These are phyloP conservation scores for Kingdonia uniflora DNA, from an alignment of 164 flowering plant genomes.

Conservation along the genomic window DNA sequence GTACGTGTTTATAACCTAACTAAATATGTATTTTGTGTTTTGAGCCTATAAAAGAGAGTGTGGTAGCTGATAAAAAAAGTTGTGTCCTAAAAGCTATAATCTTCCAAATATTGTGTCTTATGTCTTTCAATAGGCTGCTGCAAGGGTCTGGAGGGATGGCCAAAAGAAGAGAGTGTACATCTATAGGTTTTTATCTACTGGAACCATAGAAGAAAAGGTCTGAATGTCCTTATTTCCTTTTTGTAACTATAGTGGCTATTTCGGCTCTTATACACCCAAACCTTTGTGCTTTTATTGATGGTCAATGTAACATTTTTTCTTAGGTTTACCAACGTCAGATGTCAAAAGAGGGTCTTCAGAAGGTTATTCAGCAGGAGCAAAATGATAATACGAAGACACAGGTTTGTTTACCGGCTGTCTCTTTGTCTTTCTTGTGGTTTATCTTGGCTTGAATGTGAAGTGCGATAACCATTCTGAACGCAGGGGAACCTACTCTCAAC, in stretches of 20 bases:
- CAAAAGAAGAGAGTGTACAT: conserved; percentile 98
- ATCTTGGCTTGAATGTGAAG: not conserved
- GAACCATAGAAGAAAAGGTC: conserved; percentile 99
- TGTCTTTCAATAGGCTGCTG: conserved; percentile 72
- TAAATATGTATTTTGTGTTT: not conserved
- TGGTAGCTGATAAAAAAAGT: too few relatives aligned
- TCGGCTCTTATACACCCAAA: too few relatives aligned
- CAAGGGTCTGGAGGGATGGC: conserved; percentile 99
- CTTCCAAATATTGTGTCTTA: not conserved
- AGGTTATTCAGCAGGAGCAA: conserved; percentile 88
- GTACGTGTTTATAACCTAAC: conserved; percentile 27
- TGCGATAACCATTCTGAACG: conserved; percentile 7
- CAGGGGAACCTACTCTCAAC: conserved; percentile 80
- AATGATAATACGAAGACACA: conserved; percentile 31
- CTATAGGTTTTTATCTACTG: conserved; percentile 86
- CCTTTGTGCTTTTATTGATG: not conserved
- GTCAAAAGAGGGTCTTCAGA: conserved; percentile 99
- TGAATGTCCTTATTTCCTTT: too few relatives aligned
- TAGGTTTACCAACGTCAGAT: conserved; percentile 98
- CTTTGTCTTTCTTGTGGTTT: conserved; percentile 3
- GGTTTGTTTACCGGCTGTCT: conserved; percentile 22
- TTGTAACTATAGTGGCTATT: too few relatives aligned
- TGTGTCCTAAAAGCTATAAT: not conserved
- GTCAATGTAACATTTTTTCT: conserved; percentile 8
- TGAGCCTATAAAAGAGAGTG: not conserved